Conservation (phyloP, 2,329 filamentous ascomycete genomes). For the Cladobotryum mycophilum region DNA sequence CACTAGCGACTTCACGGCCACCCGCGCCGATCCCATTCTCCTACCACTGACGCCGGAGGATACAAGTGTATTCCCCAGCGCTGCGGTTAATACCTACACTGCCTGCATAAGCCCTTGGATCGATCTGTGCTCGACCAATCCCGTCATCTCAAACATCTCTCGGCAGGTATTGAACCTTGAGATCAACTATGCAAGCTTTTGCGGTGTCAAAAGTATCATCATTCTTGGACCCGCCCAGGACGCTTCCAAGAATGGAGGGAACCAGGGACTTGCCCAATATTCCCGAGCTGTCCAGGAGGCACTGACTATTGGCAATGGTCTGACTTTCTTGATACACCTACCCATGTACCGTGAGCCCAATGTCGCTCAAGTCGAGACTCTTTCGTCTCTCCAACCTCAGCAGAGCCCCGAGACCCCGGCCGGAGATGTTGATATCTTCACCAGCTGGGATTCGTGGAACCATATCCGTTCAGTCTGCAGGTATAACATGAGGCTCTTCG, state of each 20-base stretch:
- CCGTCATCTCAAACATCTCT: constrained; percentile 77
- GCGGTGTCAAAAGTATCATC: constrained; percentile 77
- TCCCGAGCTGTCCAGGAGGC: constrained; percentile 78
- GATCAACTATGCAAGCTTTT: constrained; percentile 92
- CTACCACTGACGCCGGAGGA: constrained; percentile 73
- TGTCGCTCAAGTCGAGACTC: constrained; percentile 41
- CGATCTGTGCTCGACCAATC: constrained; percentile 76
- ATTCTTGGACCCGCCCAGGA: constrained; percentile 70
- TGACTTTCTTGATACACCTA: constrained; percentile 74
- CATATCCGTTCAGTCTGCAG: constrained; percentile 76
- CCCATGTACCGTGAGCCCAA: constrained; percentile 74
- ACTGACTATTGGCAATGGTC: constrained; percentile 64
- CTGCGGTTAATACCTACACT: constrained; percentile 65
- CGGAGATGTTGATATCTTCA: constrained; percentile 62
- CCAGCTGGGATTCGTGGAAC: constrained; percentile 92
- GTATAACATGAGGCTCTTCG: constrained; percentile 72
- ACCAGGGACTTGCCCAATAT: constrained; percentile 63
- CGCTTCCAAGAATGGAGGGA: constrained; percentile 44
- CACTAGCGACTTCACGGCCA: constrained; percentile 38
- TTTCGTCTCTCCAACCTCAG: constrained; percentile 40
- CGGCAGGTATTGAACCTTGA: constrained; percentile 87
- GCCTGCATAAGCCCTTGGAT: constrained; percentile 88
- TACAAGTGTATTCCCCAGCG: constrained; percentile 63
- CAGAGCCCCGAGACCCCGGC: constrained; percentile 23
- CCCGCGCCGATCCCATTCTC: constrained; percentile 50